A percentile compares a stretch with the other conserved stretches of the same genome.
phyloP scores from a whole-genome alignment of 2,329 filamentous ascomycete species.

The Aureobasidium sp. region DNA sequence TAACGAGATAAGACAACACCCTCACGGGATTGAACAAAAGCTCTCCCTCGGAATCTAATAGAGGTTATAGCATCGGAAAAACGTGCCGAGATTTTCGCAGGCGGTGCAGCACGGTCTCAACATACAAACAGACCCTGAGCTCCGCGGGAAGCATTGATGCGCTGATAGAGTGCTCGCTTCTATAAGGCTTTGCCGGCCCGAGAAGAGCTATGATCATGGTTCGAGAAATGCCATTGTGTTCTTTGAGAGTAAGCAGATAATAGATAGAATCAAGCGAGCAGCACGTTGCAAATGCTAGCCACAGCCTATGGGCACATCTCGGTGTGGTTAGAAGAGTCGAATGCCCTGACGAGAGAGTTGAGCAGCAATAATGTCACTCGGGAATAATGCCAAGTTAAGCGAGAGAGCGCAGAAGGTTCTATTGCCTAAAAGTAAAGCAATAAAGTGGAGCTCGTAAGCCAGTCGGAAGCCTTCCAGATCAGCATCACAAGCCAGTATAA shows the following conservation, averaged over 20 bases:
- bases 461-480: constrained; percentile 2
- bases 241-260: not conserved
- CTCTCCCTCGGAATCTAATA: not conserved
- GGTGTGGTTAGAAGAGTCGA: constrained; percentile 1
- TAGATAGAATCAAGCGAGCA: not conserved
- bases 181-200: not conserved
- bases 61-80: not conserved
- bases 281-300: not conserved
- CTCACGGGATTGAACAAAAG: not conserved
- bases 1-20: not conserved
- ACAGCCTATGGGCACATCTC: not conserved
- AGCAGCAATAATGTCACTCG: not conserved
- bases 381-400: not conserved
- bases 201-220: not conserved
- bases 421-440: constrained; percentile 5
- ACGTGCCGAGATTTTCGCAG: not conserved
- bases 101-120: not conserved
- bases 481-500: not conserved
- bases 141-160: not conserved
- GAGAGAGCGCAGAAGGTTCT: constrained; percentile 7
- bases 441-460: not conserved
- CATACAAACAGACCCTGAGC: not conserved
- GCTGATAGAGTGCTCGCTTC: not conserved
- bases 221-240: not conserved
- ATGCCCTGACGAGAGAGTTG: not conserved